Evolutionary conservation across 164 flowering plant genomes (phyloP), one percentile per base, ranked within the genome.

Genomic region (Annona cherimola): DNA sequence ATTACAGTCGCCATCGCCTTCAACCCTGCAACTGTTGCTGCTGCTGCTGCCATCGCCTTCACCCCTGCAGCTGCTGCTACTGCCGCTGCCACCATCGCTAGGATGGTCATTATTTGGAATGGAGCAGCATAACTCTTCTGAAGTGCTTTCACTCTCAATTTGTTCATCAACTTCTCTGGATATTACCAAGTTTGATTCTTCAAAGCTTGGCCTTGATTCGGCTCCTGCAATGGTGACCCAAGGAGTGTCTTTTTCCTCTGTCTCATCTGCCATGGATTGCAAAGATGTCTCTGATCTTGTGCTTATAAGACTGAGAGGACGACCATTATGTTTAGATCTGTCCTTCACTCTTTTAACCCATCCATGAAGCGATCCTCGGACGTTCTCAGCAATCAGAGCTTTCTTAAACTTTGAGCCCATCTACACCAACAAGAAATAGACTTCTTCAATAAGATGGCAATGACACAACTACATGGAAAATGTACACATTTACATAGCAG

Each of bases 391-490:
- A 19, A 93, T 75, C 16, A 93, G 80, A 7, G 98, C 70, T 75
- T 80, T 91, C 83, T 88, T 89, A 71, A 82, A 84, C 74, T 71
- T 87, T 3, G 94, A 86, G n/a, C 96, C 94, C 98, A 93, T 90
- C 96, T 93, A 61, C 76, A 78, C 12, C 35, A 62, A 67, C n/a
- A 63, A 69, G 46, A 62, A 26, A 63, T 50, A 41, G 5, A 6
- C 6, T 19, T 42, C 3, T 45, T 45, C 5, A 35, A 50, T 39
- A 40, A 19, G 19, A 9, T 14, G 1, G n/a, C 61, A 35, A 39
- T 65, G 42, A 8, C 67, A 65, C 45, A 65, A 16, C 67, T 19
- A n/a, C 11, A 61, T 61, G 63, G 63, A 16, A 26, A 26, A 26
- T 26, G 35, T 26, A 26, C 35, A 26, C 35, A 26, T 26, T 26